Evolutionary conservation across 768 basidiomycete genomes (phyloP).

Genomic region (Pleurotus citrinopileatus): DNA sequence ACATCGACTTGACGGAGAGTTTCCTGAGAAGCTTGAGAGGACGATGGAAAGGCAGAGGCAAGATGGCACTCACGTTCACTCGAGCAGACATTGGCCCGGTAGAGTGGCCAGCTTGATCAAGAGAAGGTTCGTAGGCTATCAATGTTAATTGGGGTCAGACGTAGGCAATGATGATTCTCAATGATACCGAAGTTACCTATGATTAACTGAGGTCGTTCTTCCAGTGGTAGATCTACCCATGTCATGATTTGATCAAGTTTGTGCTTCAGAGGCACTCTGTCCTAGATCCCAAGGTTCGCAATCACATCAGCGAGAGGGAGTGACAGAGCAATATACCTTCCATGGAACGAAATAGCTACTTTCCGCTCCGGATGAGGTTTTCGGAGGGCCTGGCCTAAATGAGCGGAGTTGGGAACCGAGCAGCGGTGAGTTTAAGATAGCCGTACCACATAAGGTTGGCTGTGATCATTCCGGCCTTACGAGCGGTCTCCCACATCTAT

Average conservation of each 20-base stretch:
- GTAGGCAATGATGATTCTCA: not conserved
- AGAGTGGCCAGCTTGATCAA: constrained; percentile 82
- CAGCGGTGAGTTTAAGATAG: not conserved
- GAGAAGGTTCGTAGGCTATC: constrained; percentile 77
- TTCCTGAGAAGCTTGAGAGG: constrained; percentile 33
- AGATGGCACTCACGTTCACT: constrained; percentile 57
- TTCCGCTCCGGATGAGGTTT: constrained; percentile 58
- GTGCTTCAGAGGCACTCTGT: constrained; percentile 58
- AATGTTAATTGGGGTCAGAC: constrained; percentile 2
- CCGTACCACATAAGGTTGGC: constrained; percentile 93
- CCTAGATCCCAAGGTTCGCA: constrained; percentile 25
- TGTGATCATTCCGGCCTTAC: constrained; percentile 65
- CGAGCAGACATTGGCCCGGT: constrained; percentile 64
- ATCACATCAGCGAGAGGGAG: constrained; percentile 9
- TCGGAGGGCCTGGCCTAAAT: constrained; percentile 78
- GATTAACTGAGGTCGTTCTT: constrained; percentile 73
- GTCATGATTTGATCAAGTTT: constrained; percentile 76
- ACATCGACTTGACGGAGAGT: constrained; percentile 67
- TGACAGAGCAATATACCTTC: constrained; percentile 39
- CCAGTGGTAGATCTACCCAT: constrained; percentile 82
- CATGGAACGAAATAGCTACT: constrained; percentile 81
- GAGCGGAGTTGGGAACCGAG: not conserved
- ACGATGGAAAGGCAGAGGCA: constrained; percentile 4
- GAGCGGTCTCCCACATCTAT: constrained; percentile 91
- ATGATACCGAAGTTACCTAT: constrained; percentile 52